Base-by-base conservation (phyloP, 2,329 filamentous ascomycete genomes). In the Exophiala sp. region DNA sequence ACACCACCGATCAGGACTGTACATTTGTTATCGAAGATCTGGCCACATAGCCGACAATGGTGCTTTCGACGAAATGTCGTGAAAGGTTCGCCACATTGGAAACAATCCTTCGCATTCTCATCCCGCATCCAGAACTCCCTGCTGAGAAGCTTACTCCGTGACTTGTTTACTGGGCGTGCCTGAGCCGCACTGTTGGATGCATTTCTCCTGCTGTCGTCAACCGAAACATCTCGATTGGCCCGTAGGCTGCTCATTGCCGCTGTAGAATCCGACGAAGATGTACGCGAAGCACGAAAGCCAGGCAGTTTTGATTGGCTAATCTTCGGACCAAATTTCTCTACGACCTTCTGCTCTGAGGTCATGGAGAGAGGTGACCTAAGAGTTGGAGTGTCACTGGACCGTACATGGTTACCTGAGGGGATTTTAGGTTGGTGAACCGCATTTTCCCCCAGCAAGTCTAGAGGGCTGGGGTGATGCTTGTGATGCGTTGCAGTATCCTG, bases 111-210 rank as follows among this genome's bases (percentile, higher is more conserved):
- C 55, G 92, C 95, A 59, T 95, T 96, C 66, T 97, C 94, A 68
- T 99, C 94, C 55, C 91, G 89, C 94, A 99, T 99, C 94, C 92
- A 97, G 64, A 96, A 97, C 63, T 97, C 91, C 66, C 91, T 94
- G 68, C 89, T 95, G 42, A 97, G 75, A 6, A 99, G 86, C 66
- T 92, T 91, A 65, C 89, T 88, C 58, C 87, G 84, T 77, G 96
- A 87, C 62, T 88, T 86, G 46, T 75, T 73, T 50, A 80, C 67
- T n/a, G 56, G 58, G 71, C 71, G 52, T 69, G 65, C 32, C 67
- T 68, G 49, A 50, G 62, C 29, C 38, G 41, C 32, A 20, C 56
- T 58, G 47, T 50, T 53, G 16, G 52, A 59, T 47, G 18, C 50
- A 46, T 40, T 38, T 44, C 45, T 41, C 43, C 10, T 45, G 33